Evolutionary conservation across 140 eudicot genomes (phyloP).

Genomic region (Eryngium alpinum): DNA sequence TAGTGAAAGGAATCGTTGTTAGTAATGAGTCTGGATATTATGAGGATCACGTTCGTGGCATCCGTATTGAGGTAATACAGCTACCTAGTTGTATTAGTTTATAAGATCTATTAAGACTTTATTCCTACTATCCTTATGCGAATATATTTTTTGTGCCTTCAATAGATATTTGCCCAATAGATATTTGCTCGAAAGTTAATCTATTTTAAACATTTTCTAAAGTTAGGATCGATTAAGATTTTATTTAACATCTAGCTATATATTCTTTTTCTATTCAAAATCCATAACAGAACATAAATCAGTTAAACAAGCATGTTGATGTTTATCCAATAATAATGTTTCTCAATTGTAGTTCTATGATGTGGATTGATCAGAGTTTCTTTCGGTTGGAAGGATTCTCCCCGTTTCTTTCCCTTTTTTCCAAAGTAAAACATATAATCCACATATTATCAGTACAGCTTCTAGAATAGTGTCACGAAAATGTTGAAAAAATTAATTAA

Average conservation of each 20-base stretch:
- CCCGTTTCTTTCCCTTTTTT: slow-evolving; percentile 26
- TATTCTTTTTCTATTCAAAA: no score
- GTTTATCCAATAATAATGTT: no score
- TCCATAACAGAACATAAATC: no score
- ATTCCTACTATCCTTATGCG: background rate
- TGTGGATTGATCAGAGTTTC: slow-evolving; percentile 7
- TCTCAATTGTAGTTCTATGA: no score
- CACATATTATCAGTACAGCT: slow-evolving; percentile 17
- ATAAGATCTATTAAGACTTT: background rate
- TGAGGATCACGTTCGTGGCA: slow-evolving; percentile 91
- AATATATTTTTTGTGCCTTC: no score
- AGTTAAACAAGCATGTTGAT: no score
- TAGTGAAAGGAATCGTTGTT: slow-evolving; percentile 83
- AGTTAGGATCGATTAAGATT: no score
- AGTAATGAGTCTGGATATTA: slow-evolving; percentile 98
- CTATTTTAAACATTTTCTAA: no score
- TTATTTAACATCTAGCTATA: no score
- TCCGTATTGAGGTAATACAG: slow-evolving; percentile 71
- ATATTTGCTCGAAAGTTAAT: no score
- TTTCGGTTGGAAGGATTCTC: slow-evolving; percentile 2
- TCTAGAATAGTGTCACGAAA: slow-evolving; percentile 11
- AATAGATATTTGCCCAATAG: no score
- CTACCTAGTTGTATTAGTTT: background rate
- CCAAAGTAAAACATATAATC: slow-evolving; percentile 24
- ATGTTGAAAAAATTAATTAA: background rate